These are phyloP conservation scores for Calonectria montana DNA, from an alignment of 2,329 filamentous ascomycete species.

Conservation along the genomic window DNA sequence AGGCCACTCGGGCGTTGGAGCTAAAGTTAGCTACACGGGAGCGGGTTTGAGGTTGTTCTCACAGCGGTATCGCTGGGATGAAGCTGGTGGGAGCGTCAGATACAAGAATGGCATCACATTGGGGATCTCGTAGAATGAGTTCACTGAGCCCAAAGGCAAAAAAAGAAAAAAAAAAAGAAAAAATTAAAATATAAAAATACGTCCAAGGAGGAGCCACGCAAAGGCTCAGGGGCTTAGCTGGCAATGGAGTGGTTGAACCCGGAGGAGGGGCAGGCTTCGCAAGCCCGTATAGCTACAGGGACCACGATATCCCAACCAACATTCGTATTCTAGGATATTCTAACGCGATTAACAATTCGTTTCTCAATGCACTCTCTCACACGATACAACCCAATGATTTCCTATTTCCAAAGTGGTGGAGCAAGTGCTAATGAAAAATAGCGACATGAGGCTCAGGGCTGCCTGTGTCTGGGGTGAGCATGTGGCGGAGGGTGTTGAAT, in stretches of 20 bases:
- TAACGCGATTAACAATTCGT: not conserved
- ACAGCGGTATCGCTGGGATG: not conserved
- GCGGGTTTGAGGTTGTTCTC: not conserved
- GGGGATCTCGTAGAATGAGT: not conserved
- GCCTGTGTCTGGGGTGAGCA: not conserved
- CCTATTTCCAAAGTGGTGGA: not conserved
- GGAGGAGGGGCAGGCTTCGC: not conserved
- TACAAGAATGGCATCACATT: not conserved
- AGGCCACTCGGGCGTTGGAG: constrained; percentile 1
- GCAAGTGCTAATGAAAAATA: not conserved
- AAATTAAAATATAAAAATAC: too few species aligned
- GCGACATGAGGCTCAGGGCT: not conserved
- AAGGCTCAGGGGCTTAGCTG: not conserved
- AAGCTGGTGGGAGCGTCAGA: not conserved
- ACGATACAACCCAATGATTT: not conserved
- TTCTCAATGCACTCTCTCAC: not conserved
- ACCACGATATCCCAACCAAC: constrained; percentile 1
- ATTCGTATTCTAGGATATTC: not conserved
- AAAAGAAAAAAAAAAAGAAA: not conserved
- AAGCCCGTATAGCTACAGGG: not conserved
- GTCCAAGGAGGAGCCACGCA: not conserved
- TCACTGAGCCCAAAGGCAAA: not conserved
- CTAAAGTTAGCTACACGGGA: constrained; percentile 7
- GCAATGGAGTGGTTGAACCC: not conserved
- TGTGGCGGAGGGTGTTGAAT: not conserved